Evolutionary conservation across 2,329 filamentous ascomycete species (phyloP), one percentile per base, ranked within the genome.

Genomic region (Exophiala dermatitidis): DNA sequence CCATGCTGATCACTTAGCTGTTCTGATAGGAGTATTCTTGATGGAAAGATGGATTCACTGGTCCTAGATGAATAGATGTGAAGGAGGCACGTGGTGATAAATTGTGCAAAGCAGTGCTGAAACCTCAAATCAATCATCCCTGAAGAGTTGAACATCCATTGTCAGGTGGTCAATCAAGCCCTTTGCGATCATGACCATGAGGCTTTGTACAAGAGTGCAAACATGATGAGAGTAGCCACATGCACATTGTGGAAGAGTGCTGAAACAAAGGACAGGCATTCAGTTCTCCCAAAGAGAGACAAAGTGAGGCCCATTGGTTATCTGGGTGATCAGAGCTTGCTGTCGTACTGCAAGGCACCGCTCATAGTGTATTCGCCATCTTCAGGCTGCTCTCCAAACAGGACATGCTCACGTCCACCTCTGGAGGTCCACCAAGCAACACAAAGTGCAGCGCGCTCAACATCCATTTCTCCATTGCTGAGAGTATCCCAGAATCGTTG

Each of bases 381-480:
- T 38, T 70, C 55, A 12, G 56, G 49, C 7, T 54, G 62, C n/a
- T 60, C 62, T 2, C 73, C 78, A 64, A 71, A 77, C 1, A 82
- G 59, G 3, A 83, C 72, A 61, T 74, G 68, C 54, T 83, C 80
- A 45, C 78, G 71, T 0, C 82, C 82, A 3, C 81, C 80, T 54
- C 78, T 67, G 67, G 81, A 71, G 71, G 83, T 86, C 90, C 90
- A 95, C 90, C 90, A 96, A 1, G 82, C 81, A 12, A 95, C 86
- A 46, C 85, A 89, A 32, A 86, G 77, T 38, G 84, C 81, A 4
- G 88, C 85, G 55, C 89, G 79, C 66, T 94, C 87, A 28, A 94
- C 84, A 69, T 95, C 90, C 82, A 95, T 86, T 71, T 95, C 89
- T 2, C 89, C 89, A 62, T 79, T 83, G 38, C 84, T 84, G 6